These are phyloP conservation scores for Micractinium sp. DNA, from an alignment of 139 green algal species.

Conservation along the genomic window DNA sequence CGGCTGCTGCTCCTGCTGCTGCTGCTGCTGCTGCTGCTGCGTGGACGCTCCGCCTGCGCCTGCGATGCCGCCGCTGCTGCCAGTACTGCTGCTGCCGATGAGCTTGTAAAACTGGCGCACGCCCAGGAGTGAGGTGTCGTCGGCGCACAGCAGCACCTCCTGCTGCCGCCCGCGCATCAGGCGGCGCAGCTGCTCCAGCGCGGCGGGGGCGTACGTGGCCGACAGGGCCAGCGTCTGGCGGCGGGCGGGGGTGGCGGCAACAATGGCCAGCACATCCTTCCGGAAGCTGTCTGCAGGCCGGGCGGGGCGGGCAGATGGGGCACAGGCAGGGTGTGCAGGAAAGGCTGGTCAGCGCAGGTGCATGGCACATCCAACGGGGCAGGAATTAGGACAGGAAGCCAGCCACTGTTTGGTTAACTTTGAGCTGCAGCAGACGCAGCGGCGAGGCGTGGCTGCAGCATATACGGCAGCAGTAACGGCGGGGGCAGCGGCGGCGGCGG, in stretches of 20 bases:
- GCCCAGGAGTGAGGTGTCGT: constrained; percentile 55
- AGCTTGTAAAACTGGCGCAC: constrained; percentile 73
- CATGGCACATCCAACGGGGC: no score
- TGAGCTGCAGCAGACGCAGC: no score
- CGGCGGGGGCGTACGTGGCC: constrained; percentile 71
- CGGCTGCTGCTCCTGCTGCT: constrained; percentile 2
- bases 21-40: constrained; percentile 13
- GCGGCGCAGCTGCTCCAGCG: constrained; percentile 61
- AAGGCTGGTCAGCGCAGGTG: no score
- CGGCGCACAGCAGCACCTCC: constrained; percentile 69
- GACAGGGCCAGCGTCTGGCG: constrained; percentile 78
- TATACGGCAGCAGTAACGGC: no score
- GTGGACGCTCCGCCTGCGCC: not conserved
- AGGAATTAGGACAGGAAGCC: no score
- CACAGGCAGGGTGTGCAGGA: no score
- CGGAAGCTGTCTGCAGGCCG: constrained; percentile 27
- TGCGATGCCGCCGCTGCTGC: constrained; percentile 33
- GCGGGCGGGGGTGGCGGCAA: not conserved
- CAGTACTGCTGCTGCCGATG: constrained; percentile 23
- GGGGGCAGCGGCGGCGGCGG: no score
- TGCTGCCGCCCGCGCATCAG: constrained; percentile 51
- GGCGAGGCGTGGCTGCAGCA: no score
- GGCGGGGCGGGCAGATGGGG: no score
- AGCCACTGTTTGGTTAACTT: no score
- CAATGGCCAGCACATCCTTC: constrained; percentile 19